phyloP scores from a whole-genome alignment of 2,329 filamentous ascomycete species.

The Didymella segeticola region DNA sequence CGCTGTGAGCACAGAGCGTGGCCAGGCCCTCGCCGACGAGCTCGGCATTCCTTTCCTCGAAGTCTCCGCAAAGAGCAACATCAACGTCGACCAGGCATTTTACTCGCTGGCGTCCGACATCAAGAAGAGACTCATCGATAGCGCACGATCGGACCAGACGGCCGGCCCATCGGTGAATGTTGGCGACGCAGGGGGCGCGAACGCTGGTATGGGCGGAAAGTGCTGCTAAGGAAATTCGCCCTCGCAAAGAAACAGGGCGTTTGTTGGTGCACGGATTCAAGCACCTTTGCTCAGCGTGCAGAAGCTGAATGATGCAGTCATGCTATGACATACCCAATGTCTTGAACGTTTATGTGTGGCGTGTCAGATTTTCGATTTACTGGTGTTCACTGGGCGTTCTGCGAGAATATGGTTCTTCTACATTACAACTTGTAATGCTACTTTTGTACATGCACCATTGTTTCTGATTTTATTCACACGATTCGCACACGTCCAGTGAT shows the following conservation, averaged over 20 bases:
- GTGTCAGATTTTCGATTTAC: conserved; percentile 6
- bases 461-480: neutral
- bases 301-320: conserved; percentile 3
- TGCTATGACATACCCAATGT: neutral
- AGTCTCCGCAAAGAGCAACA: conserved; percentile 98
- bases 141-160: conserved; percentile 71
- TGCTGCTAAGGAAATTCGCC: conserved; percentile 50
- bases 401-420: conserved; percentile 17
- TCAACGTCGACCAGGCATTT: conserved; percentile 99
- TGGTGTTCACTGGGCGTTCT: conserved; percentile 19
- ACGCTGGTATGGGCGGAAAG: conserved; percentile 46
- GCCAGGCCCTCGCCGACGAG: conserved; percentile 92
- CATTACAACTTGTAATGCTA: conserved; percentile 26
- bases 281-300: neutral
- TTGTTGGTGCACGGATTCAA: neutral
- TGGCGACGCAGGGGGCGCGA: conserved; percentile 33
- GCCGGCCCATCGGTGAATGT: conserved; percentile 43
- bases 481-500: neutral
- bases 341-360: conserved; percentile 2
- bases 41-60: conserved; percentile 98
- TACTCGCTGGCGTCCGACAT: conserved; percentile 94
- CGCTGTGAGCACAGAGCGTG: conserved; percentile 88
- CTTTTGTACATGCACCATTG: conserved; percentile 15
- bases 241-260: conserved; percentile 2
- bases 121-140: conserved; percentile 98